These are phyloP conservation scores for Ilex paraguariensis DNA, from an alignment of 305 asterid species.

Conservation along the genomic window DNA sequence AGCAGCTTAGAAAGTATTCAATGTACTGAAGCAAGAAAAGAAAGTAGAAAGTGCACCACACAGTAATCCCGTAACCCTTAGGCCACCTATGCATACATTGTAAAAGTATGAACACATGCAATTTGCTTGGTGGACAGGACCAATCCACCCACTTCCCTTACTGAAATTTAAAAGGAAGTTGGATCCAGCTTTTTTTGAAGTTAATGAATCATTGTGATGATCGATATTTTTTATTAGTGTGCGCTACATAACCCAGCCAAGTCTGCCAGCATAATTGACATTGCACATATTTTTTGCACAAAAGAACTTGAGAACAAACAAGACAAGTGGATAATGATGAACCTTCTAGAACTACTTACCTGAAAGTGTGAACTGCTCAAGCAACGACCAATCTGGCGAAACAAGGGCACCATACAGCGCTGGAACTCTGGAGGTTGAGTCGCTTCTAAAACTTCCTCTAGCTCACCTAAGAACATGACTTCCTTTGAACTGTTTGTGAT, in stretches of 20 bases:
- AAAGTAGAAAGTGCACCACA: not conserved
- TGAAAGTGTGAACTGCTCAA: constrained; percentile 92
- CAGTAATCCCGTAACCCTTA: not conserved
- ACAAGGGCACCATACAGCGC: constrained; percentile 93
- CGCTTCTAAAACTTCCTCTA: constrained; percentile 91
- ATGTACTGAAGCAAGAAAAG: not conserved
- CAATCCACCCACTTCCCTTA: too few relatives aligned
- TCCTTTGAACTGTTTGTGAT: constrained; percentile 90
- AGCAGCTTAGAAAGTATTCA: not conserved
- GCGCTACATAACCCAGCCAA: too few relatives aligned
- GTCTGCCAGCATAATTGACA: not conserved
- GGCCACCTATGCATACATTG: not conserved
- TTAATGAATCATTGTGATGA: too few relatives aligned
- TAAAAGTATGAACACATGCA: not conserved
- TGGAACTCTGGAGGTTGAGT: constrained; percentile 92
- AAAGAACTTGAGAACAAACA: not conserved
- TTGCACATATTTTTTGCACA: too few relatives aligned
- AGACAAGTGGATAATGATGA: not conserved
- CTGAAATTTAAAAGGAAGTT: too few relatives aligned
- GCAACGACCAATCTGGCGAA: constrained; percentile 70
- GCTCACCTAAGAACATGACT: constrained; percentile 92
- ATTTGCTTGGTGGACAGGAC: not conserved
- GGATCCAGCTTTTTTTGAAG: too few relatives aligned
- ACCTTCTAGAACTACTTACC: constrained; percentile 33
- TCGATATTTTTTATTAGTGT: too few relatives aligned